Conservation (phyloP, 2,329 filamentous ascomycete species). For the Didymella arachidicola region DNA sequence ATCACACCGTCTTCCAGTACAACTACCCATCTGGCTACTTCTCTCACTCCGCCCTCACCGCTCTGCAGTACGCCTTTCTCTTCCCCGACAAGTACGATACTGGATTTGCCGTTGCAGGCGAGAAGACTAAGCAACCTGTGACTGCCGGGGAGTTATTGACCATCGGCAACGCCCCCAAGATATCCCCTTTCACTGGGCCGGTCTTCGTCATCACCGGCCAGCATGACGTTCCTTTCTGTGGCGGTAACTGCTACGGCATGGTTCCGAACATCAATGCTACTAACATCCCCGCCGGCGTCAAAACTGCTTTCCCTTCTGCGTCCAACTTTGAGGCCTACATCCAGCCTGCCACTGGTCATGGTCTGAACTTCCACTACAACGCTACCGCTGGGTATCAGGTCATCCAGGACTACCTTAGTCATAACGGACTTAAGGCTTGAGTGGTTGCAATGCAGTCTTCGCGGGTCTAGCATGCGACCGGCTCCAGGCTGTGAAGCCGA, state of each 20-base stretch:
- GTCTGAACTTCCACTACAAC: conserved; percentile 59
- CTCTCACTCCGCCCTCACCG: conserved; percentile 55
- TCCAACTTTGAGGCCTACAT: conserved; percentile 62
- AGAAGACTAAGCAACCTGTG: conserved; percentile 62
- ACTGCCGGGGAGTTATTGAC: conserved; percentile 67
- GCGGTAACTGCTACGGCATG: conserved; percentile 61
- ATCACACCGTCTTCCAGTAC: conserved; percentile 32
- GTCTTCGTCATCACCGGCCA: conserved; percentile 66
- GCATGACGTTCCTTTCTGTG: conserved; percentile 65
- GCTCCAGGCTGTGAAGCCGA: too few relatives aligned
- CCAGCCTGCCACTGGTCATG: conserved; percentile 57
- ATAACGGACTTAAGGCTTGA: conserved; percentile 33
- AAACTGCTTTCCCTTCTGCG: conserved; percentile 55
- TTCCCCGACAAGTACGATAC: conserved; percentile 64
- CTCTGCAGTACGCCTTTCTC: conserved; percentile 61
- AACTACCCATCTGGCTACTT: conserved; percentile 62
- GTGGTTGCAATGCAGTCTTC: neutral
- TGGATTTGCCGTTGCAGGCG: conserved; percentile 57
- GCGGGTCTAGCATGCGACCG: too few relatives aligned
- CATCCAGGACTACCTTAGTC: conserved; percentile 48
- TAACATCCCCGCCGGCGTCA: conserved; percentile 57
- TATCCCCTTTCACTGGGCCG: conserved; percentile 59
- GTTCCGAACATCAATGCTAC: conserved; percentile 52
- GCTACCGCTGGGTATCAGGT: conserved; percentile 51
- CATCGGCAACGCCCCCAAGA: conserved; percentile 52